Percentiles rank a stretch among this genome's conserved stretches.
These are phyloP conservation scores for Fusarium transvaalense DNA, from an alignment of 2,329 filamentous ascomycete species.

Conservation along the genomic window DNA sequence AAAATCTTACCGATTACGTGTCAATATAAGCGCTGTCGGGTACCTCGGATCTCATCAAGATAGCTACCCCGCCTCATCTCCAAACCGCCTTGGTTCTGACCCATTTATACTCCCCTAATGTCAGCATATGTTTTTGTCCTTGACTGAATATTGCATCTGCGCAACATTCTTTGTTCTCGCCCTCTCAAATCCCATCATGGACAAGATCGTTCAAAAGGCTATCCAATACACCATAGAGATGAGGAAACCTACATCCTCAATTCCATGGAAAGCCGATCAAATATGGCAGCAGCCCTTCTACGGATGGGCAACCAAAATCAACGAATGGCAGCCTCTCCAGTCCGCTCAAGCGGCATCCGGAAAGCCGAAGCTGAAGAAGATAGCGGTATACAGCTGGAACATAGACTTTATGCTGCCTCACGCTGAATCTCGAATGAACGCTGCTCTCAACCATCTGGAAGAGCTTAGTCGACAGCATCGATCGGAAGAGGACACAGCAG, in stretches of 20 bases:
- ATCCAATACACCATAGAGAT: not conserved
- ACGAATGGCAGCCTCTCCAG: not conserved
- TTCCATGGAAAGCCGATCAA: conserved; percentile 2
- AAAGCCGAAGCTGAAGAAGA: conserved; percentile 27
- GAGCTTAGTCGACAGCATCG: conserved; percentile 13
- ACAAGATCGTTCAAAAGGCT: not conserved
- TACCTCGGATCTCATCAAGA: conserved; percentile 9
- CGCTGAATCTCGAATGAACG: conserved; percentile 50
- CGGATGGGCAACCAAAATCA: not conserved
- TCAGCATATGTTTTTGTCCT: not conserved
- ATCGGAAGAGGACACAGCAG: conserved; percentile 37
- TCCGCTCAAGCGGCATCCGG: fast-evolving
- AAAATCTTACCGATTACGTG: fast-evolving
- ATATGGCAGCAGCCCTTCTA: conserved; percentile 1
- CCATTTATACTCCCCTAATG: no score
- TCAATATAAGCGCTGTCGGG: not conserved
- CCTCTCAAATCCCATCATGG: not conserved
- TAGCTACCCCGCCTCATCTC: conserved; percentile 19
- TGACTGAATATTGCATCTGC: no score
- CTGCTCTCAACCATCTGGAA: conserved; percentile 50
- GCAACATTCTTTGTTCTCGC: fast-evolving
- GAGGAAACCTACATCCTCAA: not conserved
- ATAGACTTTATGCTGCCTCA: conserved; percentile 55
- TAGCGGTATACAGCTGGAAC: conserved; percentile 53
- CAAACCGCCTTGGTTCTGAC: not conserved